These are phyloP conservation scores for Coniella vitis DNA, from an alignment of 2,329 filamentous ascomycete genomes.

Conservation along the genomic window DNA sequence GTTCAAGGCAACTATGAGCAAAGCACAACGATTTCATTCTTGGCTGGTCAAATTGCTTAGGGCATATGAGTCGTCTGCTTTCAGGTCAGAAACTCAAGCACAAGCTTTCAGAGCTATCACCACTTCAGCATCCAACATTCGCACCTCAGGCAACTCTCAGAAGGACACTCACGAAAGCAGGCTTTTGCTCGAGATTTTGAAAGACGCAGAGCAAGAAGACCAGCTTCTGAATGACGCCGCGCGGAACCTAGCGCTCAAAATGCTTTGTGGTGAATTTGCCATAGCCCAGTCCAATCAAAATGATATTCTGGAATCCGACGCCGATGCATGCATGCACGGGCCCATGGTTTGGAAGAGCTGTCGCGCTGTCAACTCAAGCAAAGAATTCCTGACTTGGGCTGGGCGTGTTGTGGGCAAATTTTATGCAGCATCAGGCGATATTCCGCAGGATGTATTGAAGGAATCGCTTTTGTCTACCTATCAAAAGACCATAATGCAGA, in stretches of 20 bases:
- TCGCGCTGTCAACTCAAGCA: constrained; percentile 52
- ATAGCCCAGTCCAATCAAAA: constrained; percentile 48
- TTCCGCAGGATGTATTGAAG: constrained; percentile 52
- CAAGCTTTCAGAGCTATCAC: constrained; percentile 61
- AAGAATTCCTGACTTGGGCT: constrained; percentile 75
- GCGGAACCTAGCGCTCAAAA: constrained; percentile 60
- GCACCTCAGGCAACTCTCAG: constrained; percentile 61
- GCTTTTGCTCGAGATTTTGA: constrained; percentile 71
- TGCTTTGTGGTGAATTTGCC: constrained; percentile 70
- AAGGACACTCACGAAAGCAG: constrained; percentile 69
- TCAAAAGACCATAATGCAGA: constrained; percentile 37
- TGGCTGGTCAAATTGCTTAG: constrained; percentile 72
- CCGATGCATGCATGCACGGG: constrained; percentile 54
- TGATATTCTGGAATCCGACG: constrained; percentile 65
- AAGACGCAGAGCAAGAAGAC: constrained; percentile 57
- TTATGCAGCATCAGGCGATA: constrained; percentile 68
- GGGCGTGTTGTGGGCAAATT: constrained; percentile 77
- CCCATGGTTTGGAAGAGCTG: constrained; percentile 72
- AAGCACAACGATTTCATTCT: constrained; percentile 65
- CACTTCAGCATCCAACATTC: constrained; percentile 59
- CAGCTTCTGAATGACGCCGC: constrained; percentile 65
- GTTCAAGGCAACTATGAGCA: constrained; percentile 68
- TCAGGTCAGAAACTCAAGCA: constrained; percentile 41
- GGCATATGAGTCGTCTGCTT: constrained; percentile 49
- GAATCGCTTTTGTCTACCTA: constrained; percentile 52